Evolutionary conservation across 257 asterid genomes (phyloP).

Genomic region (Jacaranda copaia): DNA sequence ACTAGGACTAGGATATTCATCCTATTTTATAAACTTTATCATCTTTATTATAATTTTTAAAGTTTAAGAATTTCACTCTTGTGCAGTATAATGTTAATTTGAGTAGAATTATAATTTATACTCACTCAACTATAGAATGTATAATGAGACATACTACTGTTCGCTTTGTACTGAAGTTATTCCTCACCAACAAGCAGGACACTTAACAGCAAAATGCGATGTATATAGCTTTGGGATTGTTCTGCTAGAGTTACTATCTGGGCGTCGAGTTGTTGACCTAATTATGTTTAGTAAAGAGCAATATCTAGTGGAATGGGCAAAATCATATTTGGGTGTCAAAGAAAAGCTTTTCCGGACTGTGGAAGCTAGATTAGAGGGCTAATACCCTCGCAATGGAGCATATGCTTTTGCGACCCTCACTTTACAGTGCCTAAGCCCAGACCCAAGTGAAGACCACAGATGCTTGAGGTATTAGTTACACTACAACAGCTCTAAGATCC

Average conservation of each 20-base stretch:
- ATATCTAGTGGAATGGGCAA: conserved; percentile 24
- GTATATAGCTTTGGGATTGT: conserved; percentile 36
- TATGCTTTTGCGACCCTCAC: conserved; percentile 26
- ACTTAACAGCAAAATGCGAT: conserved; percentile 27
- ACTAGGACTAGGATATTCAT: too few species aligned
- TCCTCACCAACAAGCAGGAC: conserved; percentile 15
- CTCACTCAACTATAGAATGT: too few species aligned
- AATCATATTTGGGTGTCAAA: conserved; percentile 2
- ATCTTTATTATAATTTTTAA: too few species aligned
- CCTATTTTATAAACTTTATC: too few species aligned
- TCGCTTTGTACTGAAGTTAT: not conserved
- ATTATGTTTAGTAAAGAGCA: not conserved
- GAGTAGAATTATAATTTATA: too few species aligned
- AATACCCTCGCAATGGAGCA: not conserved
- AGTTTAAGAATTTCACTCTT: too few species aligned
- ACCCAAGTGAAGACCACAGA: conserved; percentile 26
- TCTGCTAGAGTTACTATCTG: conserved; percentile 37
- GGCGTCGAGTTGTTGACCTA: not conserved
- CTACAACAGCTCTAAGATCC: conserved; percentile 17
- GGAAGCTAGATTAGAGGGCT: conserved; percentile 30
- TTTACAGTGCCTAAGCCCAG: conserved; percentile 18
- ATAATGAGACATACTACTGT: not conserved
- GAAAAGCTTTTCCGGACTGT: conserved; percentile 13
- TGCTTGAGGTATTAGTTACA: conserved; percentile 30
- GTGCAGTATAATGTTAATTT: too few species aligned